Base-by-base conservation (phyloP, 2,329 filamentous ascomycete species). In the Cladosporium velox region DNA sequence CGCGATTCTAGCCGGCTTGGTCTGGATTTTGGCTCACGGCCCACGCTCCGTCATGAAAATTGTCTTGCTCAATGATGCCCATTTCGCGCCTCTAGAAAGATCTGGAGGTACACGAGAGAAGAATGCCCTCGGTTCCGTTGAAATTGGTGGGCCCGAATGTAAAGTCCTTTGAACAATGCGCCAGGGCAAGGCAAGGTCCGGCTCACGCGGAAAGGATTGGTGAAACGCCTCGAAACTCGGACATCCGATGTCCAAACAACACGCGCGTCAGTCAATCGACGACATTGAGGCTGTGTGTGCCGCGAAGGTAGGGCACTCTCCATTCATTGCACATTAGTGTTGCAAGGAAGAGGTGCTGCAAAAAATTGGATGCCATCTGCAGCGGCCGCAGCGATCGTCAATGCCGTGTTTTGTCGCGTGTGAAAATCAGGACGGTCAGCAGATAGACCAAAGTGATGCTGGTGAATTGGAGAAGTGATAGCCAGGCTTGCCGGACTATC, bases 151-250 rank as follows among this genome's bases (percentile, higher is more conserved):
- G 57, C n/a, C 57, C 15, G 12, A 3, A 21, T 26, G 34, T 10
- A 59, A 59, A 59, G 57, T 38, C 57, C 38, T 34, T n/a, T n/a
- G 34, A 35, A 21, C 34, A 26, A 58, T 35, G 34, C 32, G 21
- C 21, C 21, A 47, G 38, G 57, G 57, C 57, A 47, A 30, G 28
- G 41, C 34, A 35, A 38, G 21, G 21, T n/a, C 32, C 54, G 32
- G 54, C 54, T 59, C 24, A 24, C 35, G 15, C 28, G 57, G 35
- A 47, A 44, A 15, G 6, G n/a, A 28, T 10, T 28, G 2, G 28
- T 59, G 57, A 59, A 59, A 59, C 57, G 26, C 26, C 57, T 47
- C 24, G 38, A 35, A 11, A 8, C 21, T 59, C 57, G 24, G 35
- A 30, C 14, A 47, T 15, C 24, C 24, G n/a, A n/a, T 26, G 2